These are phyloP conservation scores for Rhizoclosmatium globosum DNA, from an alignment of 192 early-diverging fungal genomes.

Conservation along the genomic window DNA sequence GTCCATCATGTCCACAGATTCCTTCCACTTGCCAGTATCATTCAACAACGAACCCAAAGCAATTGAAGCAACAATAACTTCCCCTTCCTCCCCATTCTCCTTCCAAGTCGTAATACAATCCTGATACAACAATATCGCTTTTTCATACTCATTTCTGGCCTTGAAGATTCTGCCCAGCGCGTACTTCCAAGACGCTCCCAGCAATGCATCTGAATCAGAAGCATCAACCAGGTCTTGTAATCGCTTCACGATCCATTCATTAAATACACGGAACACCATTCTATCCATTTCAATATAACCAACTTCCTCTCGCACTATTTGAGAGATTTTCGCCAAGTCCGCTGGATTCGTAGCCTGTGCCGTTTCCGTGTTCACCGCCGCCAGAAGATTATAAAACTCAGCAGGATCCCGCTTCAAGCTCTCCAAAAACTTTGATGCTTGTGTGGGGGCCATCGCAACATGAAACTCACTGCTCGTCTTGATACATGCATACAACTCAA, in stretches of 20 bases:
- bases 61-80: not conserved
- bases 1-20: too few species aligned
- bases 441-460: conserved; percentile 16
- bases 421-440: not conserved
- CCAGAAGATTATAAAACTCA: not conserved
- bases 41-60: too few species aligned
- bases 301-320: not conserved
- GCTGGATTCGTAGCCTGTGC: not conserved
- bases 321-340: not conserved
- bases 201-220: not conserved
- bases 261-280: not conserved
- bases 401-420: not conserved
- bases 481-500: conserved; percentile 35
- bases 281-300: not conserved
- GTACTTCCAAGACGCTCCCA: not conserved
- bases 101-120: not conserved
- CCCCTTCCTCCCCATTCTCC: not conserved
- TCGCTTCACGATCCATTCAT: not conserved
- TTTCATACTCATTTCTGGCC: not conserved
- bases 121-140: not conserved
- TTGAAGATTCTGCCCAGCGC: not conserved
- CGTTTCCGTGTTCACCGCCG: not conserved
- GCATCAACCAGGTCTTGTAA: not conserved
- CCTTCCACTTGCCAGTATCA: too few species aligned
- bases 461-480: conserved; percentile 34